Conservation (phyloP, 2,329 filamentous ascomycete species). For the Tolypocladium ophioglossoides region DNA sequence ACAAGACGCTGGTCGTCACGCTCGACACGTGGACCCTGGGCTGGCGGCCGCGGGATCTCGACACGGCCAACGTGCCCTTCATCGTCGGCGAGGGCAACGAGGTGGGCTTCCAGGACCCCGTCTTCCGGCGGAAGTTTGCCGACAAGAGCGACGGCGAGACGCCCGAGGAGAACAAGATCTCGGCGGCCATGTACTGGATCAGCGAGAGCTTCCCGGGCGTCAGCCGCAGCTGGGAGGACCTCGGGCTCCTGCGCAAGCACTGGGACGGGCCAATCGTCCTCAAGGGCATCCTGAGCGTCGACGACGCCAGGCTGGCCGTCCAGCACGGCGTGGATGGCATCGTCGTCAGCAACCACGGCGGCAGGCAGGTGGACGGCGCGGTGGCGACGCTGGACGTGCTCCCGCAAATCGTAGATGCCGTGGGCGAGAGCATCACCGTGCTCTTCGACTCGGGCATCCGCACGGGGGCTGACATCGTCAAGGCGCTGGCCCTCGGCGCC, state of each 20-base stretch:
- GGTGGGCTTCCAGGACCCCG: slow-evolving; percentile 56
- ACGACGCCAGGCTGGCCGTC: slow-evolving; percentile 27
- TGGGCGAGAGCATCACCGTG: slow-evolving; percentile 46
- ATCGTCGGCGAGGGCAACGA: slow-evolving; percentile 46
- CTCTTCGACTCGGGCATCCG: slow-evolving; percentile 35
- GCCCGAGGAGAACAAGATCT: slow-evolving; percentile 35
- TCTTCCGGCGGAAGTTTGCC: slow-evolving; percentile 33
- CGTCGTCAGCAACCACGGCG: slow-evolving; percentile 31
- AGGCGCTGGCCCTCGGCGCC: slow-evolving; percentile 29
- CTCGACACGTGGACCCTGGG: slow-evolving; percentile 60
- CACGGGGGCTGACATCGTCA: slow-evolving; percentile 28
- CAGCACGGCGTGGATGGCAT: slow-evolving; percentile 27
- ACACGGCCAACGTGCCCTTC: slow-evolving; percentile 51
- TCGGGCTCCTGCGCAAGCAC: slow-evolving; percentile 44
- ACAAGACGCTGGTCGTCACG: slow-evolving; percentile 57
- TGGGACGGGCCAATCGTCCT: slow-evolving; percentile 45
- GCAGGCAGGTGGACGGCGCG: slow-evolving; percentile 29
- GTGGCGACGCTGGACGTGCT: slow-evolving; percentile 43
- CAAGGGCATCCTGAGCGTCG: slow-evolving; percentile 29
- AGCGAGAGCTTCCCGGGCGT: slow-evolving; percentile 35
- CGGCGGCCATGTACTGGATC: slow-evolving; percentile 44
- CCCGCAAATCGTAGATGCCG: slow-evolving; percentile 36
- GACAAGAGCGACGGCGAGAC: slow-evolving; percentile 29
- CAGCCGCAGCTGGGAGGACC: slow-evolving; percentile 48
- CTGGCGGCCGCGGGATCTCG: slow-evolving; percentile 60